Base-by-base conservation (phyloP, 768 basidiomycete genomes). In the Tricholoma flavovirens region DNA sequence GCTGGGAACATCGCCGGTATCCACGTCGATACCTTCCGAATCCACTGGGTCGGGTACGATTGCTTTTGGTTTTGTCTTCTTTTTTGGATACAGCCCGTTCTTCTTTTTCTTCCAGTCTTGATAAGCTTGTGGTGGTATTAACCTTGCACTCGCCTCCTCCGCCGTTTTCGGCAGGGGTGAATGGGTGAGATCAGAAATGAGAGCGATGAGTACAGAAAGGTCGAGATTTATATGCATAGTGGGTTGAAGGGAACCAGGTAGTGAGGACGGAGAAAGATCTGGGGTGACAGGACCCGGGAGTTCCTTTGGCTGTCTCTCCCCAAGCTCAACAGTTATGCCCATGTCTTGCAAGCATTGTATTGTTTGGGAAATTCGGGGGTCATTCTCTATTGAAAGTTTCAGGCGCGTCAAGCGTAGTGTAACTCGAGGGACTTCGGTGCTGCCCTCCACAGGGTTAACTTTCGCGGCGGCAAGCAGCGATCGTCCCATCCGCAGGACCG, bases 121-220 rank as follows among this genome's bases (percentile, higher is more conserved):
- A 57, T 86, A 83, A 43, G 75, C 73, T 30, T 75, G 72, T 0
- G 84, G 73, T 3, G 86, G 82, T 9, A 83, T 75, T 63, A 91
- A 95, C 4, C 88, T 78, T 11, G 68, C 65, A 17, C 83, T 75
- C 0, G 90, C 84, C 32, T 85, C 86, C 12, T 80, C 78, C 0
- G 77, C 60, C 0, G 77, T 75, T 0, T 57, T 40, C 0, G 92
- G 93, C 0, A 92, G 73, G 1, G 78, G 75, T 0, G 84, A 75
- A 67, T 94, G 92, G 0, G 88, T 87, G 51, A 91, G 82, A 59
- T 92, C 90, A 10, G 89, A 91, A 42, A 90, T 79, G 26, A 94
- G 77, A 0, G 93, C 92, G 53, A 96, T 87, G 46, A 96, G 79
- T 1, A 88, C 78, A 0, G 90, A 93, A 10, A 96, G 76, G 65